phyloP scores from a whole-genome alignment of 2,329 filamentous ascomycete genomes.

The Colletotrichum spaethianum region DNA sequence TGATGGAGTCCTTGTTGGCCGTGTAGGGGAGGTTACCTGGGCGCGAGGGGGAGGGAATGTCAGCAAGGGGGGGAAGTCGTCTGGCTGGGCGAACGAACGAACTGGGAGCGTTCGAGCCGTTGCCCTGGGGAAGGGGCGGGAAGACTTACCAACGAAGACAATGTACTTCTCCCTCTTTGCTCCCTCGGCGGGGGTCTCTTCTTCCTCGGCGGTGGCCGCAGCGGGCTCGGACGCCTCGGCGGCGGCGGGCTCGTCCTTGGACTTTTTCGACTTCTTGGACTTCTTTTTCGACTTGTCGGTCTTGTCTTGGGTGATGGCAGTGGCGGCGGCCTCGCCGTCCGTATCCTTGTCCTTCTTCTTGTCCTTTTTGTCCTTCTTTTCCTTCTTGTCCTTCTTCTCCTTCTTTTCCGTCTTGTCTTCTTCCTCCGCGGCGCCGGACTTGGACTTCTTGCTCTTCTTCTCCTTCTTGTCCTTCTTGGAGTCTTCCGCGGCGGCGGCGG shows the following conservation, averaged over 20 bases:
- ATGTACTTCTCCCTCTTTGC: slow-evolving; percentile 75
- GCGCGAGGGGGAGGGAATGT: slow-evolving; percentile 50
- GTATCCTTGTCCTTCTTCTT: slow-evolving; percentile 46
- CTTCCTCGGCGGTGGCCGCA: slow-evolving; percentile 27
- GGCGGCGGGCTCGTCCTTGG: slow-evolving; percentile 49
- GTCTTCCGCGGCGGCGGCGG: slow-evolving; percentile 23
- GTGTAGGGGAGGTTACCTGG: slow-evolving; percentile 88
- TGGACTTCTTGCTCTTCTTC: slow-evolving; percentile 46
- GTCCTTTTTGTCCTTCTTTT: slow-evolving; percentile 46
- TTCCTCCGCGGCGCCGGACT: slow-evolving; percentile 24
- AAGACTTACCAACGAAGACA: slow-evolving; percentile 76
- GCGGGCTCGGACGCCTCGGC: slow-evolving; percentile 4
- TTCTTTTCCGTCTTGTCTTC: slow-evolving; percentile 45
- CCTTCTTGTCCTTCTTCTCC: slow-evolving; percentile 48
- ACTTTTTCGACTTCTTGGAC: slow-evolving; percentile 54
- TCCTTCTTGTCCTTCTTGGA: slow-evolving; percentile 45
- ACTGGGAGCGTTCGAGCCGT: neutral
- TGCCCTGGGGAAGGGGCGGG: neutral
- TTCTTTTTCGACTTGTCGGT: slow-evolving; percentile 42
- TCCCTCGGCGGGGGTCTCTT: slow-evolving; percentile 33
- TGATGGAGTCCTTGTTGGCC: slow-evolving; percentile 79
- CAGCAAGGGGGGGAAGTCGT: slow-evolving; percentile 40
- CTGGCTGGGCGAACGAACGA: slow-evolving; percentile 24
- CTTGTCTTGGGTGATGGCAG: slow-evolving; percentile 20
- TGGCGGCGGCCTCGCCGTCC: slow-evolving; percentile 48